These are phyloP conservation scores for Fusarium redolens DNA, from an alignment of 2,329 filamentous ascomycete species.

Conservation along the genomic window DNA sequence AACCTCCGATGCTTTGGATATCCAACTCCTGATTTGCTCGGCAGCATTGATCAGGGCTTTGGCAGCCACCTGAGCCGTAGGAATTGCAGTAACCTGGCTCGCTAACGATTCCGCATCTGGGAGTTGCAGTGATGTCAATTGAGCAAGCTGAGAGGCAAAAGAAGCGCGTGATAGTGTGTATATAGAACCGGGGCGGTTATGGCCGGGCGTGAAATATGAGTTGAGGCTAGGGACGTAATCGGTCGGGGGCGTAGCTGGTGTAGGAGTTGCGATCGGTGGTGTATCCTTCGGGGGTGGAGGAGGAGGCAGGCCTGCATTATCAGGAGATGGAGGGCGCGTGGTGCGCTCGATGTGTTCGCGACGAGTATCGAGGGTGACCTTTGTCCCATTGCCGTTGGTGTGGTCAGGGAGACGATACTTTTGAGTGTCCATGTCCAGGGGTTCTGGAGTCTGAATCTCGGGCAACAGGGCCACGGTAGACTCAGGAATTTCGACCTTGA, in stretches of 20 bases:
- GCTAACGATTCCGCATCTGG: conserved; percentile 88
- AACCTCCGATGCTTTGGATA: conserved; percentile 89
- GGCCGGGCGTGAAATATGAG: conserved; percentile 74
- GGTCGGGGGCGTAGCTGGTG: conserved; percentile 48
- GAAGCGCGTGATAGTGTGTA: conserved; percentile 93
- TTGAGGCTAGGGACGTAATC: conserved; percentile 63
- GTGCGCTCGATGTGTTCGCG: conserved; percentile 68
- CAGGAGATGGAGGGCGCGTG: conserved; percentile 53
- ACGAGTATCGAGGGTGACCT: conserved; percentile 67
- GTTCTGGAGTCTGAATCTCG: conserved; percentile 62
- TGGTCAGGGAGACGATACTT: conserved; percentile 81
- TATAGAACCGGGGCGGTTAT: conserved; percentile 83
- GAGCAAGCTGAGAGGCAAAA: conserved; percentile 91
- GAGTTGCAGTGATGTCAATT: conserved; percentile 89
- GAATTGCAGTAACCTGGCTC: conserved; percentile 84
- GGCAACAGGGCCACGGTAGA: conserved; percentile 55
- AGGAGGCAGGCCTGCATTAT: conserved; percentile 52
- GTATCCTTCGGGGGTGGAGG: conserved; percentile 56
- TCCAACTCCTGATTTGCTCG: conserved; percentile 94
- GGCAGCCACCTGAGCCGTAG: conserved; percentile 85
- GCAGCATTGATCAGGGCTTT: conserved; percentile 86
- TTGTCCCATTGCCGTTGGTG: conserved; percentile 74
- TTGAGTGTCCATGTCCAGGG: conserved; percentile 75
- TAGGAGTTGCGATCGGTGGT: conserved; percentile 49
- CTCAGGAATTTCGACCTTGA: conserved; percentile 46